A percentile compares a stretch with the other conserved stretches of the same genome.
These are phyloP conservation scores for Xylariaceae sp. DNA, from an alignment of 2,329 filamentous ascomycete species.

Conservation along the genomic window DNA sequence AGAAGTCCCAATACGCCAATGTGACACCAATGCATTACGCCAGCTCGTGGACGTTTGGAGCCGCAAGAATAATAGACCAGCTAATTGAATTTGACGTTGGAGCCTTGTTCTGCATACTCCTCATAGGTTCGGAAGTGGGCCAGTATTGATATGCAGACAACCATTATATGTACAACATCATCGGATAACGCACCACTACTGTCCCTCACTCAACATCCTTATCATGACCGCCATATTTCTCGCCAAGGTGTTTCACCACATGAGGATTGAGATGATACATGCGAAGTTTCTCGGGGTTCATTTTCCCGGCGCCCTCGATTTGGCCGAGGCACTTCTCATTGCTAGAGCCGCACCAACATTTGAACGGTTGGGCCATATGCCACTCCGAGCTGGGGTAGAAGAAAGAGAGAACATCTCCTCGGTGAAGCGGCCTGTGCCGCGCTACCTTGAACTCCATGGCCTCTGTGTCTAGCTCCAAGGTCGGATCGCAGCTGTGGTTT, in stretches of 20 bases:
- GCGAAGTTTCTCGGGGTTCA: conserved; percentile 1
- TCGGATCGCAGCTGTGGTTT: conserved; percentile 14
- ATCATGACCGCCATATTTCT: neutral
- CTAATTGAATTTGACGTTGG: too few relatives aligned
- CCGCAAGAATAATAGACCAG: too few relatives aligned
- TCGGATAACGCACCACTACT: too few relatives aligned
- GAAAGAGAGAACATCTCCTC: conserved; percentile 10
- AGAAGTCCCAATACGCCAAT: too few relatives aligned
- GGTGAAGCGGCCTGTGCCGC: conserved; percentile 1
- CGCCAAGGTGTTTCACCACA: conserved; percentile 10
- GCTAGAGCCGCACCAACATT: conserved; percentile 10
- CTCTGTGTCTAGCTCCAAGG: conserved; percentile 12
- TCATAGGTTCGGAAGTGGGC: too few relatives aligned
- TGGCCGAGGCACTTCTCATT: conserved; percentile 4
- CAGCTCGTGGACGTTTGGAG: too few relatives aligned
- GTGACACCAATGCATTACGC: too few relatives aligned
- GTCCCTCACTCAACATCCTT: too few relatives aligned
- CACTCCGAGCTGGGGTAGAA: conserved; percentile 14
- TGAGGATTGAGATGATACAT: conserved; percentile 12
- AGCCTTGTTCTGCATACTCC: too few relatives aligned
- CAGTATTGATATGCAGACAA: too few relatives aligned
- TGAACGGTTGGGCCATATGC: conserved; percentile 9
- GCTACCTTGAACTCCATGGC: conserved; percentile 11
- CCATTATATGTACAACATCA: too few relatives aligned
- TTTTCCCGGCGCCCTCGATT: conserved; percentile 4